Evolutionary conservation across 2,329 filamentous ascomycete species (phyloP), one percentile per base, ranked within the genome.

Genomic region (Cladosporium colombiae): DNA sequence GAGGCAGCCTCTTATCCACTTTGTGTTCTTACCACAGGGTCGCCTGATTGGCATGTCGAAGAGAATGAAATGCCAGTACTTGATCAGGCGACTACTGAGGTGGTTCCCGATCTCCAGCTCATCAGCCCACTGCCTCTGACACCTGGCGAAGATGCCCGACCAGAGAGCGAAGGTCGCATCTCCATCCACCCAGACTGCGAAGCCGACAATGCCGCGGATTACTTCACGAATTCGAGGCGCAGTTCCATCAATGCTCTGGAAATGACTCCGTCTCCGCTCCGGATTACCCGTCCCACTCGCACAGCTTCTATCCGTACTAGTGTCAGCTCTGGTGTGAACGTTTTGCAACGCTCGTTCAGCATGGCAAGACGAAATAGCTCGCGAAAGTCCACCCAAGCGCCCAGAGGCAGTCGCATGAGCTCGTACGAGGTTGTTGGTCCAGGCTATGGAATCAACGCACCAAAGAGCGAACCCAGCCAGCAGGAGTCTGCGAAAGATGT

Each of bases 1-100:
- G 80, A 83, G 1, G 81, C 80, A 16, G 81, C 86, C 1, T 79
- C 82, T 0, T 94, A 94, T 69, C 81, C 83, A n/a, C 77, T 86
- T 25, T 86, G 83, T 70, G 82, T 82, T 66, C 75, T 60, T 16
- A 65, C 56, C 8, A 60, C 46, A 3, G 55, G 55, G 5, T 37
- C 31, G 4, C 63, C 63, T 18, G 31, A 46, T 18, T 65, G 63
- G 63, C 23, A 60, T 18, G 25, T 52, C 6, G 37, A 58, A 2
- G 35, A 57, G 33, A 18, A 11, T 1, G 53, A 56, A 8, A 61
- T n/a, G 16, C 27, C 25, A 53, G 3, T 2, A 11, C 7, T 11
- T 21, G 31, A 27, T 4, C 16, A 23, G 11, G 25, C n/a, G 0
- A 25, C 25, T 13, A 18, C 21, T 23, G 49, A 62, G n/a, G 31